Evolutionary conservation across 306 rosid species (phyloP).

Genomic region (Begonia peltatifolia): DNA sequence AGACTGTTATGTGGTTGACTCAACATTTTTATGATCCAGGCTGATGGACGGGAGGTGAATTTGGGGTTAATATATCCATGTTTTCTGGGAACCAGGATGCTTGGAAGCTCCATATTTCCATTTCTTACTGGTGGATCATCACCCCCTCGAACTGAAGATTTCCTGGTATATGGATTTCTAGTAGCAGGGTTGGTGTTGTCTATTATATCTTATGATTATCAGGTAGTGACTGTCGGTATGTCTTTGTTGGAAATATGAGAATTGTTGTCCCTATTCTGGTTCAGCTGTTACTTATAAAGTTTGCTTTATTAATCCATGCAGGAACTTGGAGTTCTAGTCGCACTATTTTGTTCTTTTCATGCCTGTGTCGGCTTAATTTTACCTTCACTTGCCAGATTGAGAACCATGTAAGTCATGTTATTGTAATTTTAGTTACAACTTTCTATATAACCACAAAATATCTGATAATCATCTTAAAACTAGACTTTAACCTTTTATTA

Average conservation of each 20-base stretch:
- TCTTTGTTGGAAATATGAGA: constrained; percentile 4
- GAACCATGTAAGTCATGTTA: constrained; percentile 59
- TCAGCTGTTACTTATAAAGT: neutral
- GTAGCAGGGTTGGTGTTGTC: constrained; percentile 48
- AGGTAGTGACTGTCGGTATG: constrained; percentile 21
- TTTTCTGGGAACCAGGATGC: constrained; percentile 75
- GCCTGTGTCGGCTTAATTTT: constrained; percentile 55
- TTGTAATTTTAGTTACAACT: neutral
- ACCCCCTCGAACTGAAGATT: constrained; percentile 64
- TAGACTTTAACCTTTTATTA: too few relatives aligned
- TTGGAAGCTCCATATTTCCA: constrained; percentile 80
- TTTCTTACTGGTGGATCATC: constrained; percentile 68
- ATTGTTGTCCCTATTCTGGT: constrained; percentile 11
- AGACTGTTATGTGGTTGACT: neutral
- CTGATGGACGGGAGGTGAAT: constrained; percentile 91
- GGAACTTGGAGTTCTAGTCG: constrained; percentile 72
- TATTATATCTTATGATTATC: constrained; percentile 73
- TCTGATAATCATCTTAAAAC: too few relatives aligned
- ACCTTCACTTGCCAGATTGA: constrained; percentile 88
- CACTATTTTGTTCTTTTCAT: constrained; percentile 68
- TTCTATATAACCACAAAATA: neutral
- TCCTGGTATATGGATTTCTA: constrained; percentile 42
- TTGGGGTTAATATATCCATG: constrained; percentile 74
- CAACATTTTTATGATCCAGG: constrained; percentile 34
- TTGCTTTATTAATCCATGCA: constrained; percentile 22